Evolutionary conservation across 106 monocot species (phyloP).

Genomic region (Chionographis japonica): DNA sequence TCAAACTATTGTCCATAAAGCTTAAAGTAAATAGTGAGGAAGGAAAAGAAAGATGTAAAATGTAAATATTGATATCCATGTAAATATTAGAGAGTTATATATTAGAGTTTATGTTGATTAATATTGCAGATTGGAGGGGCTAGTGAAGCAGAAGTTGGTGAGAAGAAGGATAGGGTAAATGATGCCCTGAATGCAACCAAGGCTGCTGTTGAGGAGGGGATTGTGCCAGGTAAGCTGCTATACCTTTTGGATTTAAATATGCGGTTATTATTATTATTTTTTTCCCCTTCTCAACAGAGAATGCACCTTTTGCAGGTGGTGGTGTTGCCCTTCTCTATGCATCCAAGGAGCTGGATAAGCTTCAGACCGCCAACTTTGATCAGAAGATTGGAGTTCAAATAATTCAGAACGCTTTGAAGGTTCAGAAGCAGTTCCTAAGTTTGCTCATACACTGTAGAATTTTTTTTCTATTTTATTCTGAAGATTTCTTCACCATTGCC

Average conservation of each 20-base stretch:
- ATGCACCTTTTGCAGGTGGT: constrained; percentile 32
- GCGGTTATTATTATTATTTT: not conserved
- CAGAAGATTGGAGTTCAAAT: constrained; percentile 83
- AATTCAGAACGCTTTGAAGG: constrained; percentile 80
- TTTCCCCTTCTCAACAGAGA: not conserved
- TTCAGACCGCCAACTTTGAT: constrained; percentile 74
- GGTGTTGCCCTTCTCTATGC: constrained; percentile 81
- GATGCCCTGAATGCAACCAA: too few relatives aligned
- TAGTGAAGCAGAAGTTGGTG: constrained; percentile 76
- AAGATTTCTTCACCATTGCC: not conserved
- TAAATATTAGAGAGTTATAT: not conserved
- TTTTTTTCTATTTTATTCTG: not conserved
- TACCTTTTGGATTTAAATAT: not conserved
- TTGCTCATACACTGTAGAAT: too few relatives aligned
- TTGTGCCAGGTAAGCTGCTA: constrained; percentile 45
- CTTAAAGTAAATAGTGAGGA: too few relatives aligned
- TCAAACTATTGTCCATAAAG: too few relatives aligned
- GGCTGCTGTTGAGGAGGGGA: constrained; percentile 56
- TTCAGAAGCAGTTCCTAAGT: not conserved
- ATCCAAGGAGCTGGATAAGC: constrained; percentile 54
- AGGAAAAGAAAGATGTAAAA: too few relatives aligned
- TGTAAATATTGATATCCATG: not conserved
- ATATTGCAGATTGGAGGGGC: constrained; percentile 61
- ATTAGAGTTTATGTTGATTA: not conserved
- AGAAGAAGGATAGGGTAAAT: constrained; percentile 71